phyloP scores from a whole-genome alignment of 768 basidiomycete genomes.

The Sporobolomyces pararoseus region DNA sequence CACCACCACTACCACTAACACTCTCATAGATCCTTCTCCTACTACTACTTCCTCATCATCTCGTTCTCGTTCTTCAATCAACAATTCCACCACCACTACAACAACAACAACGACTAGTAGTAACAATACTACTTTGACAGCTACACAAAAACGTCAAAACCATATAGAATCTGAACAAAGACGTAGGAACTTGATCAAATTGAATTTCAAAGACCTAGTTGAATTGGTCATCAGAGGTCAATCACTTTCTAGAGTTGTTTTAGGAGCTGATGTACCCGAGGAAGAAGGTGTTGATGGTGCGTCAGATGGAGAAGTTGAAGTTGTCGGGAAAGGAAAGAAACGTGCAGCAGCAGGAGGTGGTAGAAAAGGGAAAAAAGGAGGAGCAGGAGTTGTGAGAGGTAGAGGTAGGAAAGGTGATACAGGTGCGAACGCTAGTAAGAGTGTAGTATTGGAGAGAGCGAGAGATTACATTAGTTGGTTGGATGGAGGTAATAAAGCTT shows the following conservation, averaged over 20 bases:
- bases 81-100: neutral
- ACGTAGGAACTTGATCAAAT: constrained; percentile 83
- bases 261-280: constrained; percentile 18
- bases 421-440: constrained; percentile 58
- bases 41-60: neutral
- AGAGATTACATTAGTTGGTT: constrained; percentile 80
- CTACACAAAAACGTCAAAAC: constrained; percentile 85
- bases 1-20: neutral
- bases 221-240: constrained; percentile 60
- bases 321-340: neutral
- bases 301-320: neutral
- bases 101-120: neutral
- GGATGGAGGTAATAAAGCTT: constrained; percentile 72
- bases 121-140: constrained; percentile 53
- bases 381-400: constrained; percentile 5
- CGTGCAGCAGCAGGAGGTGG: constrained; percentile 53
- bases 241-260: constrained; percentile 58
- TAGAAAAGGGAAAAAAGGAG: constrained; percentile 54
- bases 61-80: neutral
- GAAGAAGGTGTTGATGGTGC: constrained; percentile 14
- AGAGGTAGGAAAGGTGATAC: constrained; percentile 38
- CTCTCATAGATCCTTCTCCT: neutral
- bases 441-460: constrained; percentile 79
- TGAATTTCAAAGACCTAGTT: constrained; percentile 82
- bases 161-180: constrained; percentile 95